Evolutionary conservation across 208 protist species (phyloP).

Genomic region (Leishmania aethiopica): DNA sequence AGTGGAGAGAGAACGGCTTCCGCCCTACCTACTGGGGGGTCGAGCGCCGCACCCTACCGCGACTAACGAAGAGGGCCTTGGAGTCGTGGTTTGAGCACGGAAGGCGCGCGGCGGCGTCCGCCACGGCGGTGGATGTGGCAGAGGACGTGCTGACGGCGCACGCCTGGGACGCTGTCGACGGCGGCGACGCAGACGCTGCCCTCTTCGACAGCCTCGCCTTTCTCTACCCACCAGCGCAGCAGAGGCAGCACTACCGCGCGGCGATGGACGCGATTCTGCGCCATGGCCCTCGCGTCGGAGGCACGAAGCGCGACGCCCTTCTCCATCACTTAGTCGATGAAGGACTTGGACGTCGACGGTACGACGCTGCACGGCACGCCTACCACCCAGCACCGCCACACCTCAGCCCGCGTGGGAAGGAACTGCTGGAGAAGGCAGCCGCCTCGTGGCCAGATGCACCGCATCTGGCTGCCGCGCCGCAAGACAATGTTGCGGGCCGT

Average conservation of each 20-base stretch:
- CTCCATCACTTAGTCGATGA: constrained; percentile 35
- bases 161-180: background rate
- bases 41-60: constrained; percentile 14
- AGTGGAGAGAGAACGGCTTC: constrained; percentile 9
- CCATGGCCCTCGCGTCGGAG: constrained; percentile 53
- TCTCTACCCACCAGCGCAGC: constrained; percentile 47
- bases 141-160: constrained; percentile 20
- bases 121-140: background rate
- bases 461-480: background rate
- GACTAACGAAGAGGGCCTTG: constrained; percentile 12
- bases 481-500: background rate
- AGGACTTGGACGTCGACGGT: constrained; percentile 27
- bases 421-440: constrained; percentile 19
- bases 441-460: constrained; percentile 17
- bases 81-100: constrained; percentile 7
- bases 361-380: constrained; percentile 6
- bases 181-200: constrained; percentile 9
- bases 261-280: constrained; percentile 45
- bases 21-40: constrained; percentile 23
- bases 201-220: constrained; percentile 35
- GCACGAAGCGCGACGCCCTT: constrained; percentile 35
- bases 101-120: background rate
- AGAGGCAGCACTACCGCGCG: constrained; percentile 20
- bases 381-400: constrained; percentile 7
- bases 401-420: constrained; percentile 17